Conservation (phyloP, 495 filamentous ascomycete species). For the Penicillium coffeae region DNA sequence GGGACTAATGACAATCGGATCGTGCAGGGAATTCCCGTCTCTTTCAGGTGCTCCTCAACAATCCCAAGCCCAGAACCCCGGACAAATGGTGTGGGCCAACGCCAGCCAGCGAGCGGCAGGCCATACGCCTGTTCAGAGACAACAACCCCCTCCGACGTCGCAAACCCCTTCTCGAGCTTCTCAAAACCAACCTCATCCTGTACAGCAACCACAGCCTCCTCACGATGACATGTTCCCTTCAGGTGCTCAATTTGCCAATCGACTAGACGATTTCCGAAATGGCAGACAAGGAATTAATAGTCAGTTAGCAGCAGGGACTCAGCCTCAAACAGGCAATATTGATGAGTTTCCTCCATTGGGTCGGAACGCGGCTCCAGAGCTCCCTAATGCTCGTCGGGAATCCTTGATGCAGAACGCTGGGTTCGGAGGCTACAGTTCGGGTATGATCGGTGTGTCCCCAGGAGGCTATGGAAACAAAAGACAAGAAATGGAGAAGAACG, state of each 20-base stretch:
- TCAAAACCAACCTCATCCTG: slow-evolving; percentile 49
- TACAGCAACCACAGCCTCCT: slow-evolving; percentile 58
- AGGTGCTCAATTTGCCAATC: slow-evolving; percentile 50
- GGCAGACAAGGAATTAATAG: slow-evolving; percentile 58
- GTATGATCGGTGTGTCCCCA: slow-evolving; percentile 24
- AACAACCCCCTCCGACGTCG: slow-evolving; percentile 52
- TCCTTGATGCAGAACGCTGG: slow-evolving; percentile 62
- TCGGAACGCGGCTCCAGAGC: slow-evolving; percentile 64
- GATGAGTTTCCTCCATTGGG: slow-evolving; percentile 86
- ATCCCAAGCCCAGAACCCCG: slow-evolving; percentile 53
- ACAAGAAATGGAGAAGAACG: neutral
- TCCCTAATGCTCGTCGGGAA: slow-evolving; percentile 61
- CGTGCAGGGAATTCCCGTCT: slow-evolving; percentile 74
- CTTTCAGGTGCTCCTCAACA: slow-evolving; percentile 69
- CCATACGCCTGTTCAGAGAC: slow-evolving; percentile 63
- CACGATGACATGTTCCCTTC: slow-evolving; percentile 54
- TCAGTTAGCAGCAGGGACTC: slow-evolving; percentile 49
- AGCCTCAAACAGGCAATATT: slow-evolving; percentile 64
- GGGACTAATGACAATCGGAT: slow-evolving; percentile 15
- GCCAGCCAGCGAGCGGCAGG: slow-evolving; percentile 52
- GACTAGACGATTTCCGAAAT: slow-evolving; percentile 55
- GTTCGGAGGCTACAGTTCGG: slow-evolving; percentile 54
- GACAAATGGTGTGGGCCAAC: slow-evolving; percentile 66
- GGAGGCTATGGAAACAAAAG: slow-evolving; percentile 12
- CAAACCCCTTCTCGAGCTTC: slow-evolving; percentile 46